Evolutionary conservation across 306 rosid genomes (phyloP), one percentile per base, ranked within the genome.

Genomic region (Cucurbita pepo): DNA sequence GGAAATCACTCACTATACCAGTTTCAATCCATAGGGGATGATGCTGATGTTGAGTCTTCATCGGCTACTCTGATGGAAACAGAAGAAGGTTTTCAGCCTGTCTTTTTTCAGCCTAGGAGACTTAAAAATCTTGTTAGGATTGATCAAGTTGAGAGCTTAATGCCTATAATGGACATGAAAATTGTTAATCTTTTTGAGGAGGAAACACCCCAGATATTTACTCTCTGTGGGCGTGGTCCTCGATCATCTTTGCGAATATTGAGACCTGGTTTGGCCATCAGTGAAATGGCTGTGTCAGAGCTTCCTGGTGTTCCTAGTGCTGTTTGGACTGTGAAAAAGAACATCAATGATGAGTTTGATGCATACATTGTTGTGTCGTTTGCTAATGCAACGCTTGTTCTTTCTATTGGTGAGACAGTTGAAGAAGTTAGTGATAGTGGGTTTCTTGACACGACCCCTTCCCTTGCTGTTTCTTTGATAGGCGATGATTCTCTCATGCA

Each of bases 401-500:
- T 94, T 80, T 94, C 97, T 72, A 94, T 94, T 81, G 99, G 99
- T 75, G 99, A 94, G 88, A 94, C 96, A 38, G 95, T 91, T 38
- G 97, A 94, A 82, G 99, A 94, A 89, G 97, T 94, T 77, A 89
- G 86, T 79, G 96, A 94, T 77, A 88, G 96, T 83, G 97, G 99
- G 71, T 94, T 94, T 82, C 96, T 94, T 63, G 97, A 91, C 76
- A 94, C 97, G 30, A 94, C 97, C 13, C 96, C 96, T 51, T 89
- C 97, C 44, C 97, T 94, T 61, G 86, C 99, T 3, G 97, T 94
- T 77, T 94, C 97, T 80, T 89, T 94, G 88, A 89, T 94, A 83
- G 99, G 99, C 19, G 96, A 91, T 56, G 99, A 94, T 86, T 91
- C 96, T 76, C 96, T 94, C 63, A 91, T 94, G 97, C 99, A 94